Conservation (phyloP, 176 grass and related monocot species). For the Cocos nucifera region DNA sequence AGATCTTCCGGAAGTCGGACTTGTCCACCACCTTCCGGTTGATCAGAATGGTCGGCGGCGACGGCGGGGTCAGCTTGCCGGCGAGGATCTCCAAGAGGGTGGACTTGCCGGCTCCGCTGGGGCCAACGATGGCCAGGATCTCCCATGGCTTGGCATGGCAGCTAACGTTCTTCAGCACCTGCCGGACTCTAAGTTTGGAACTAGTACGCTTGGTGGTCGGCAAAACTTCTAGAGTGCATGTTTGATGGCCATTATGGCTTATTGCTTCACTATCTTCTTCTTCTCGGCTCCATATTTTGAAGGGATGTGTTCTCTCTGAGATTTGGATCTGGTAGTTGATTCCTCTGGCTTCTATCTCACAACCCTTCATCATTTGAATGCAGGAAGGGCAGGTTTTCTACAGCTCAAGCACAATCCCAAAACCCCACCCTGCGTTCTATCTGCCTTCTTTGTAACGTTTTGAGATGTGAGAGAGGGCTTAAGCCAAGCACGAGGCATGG, state of each 20-base stretch:
- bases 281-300: conserved; percentile 66
- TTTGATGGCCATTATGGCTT: not conserved
- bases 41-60: conserved; percentile 19
- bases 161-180: conserved; percentile 48
- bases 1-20: conserved; percentile 34
- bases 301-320: conserved; percentile 23
- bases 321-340: conserved; percentile 54
- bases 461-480: too few species aligned
- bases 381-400: conserved; percentile 4
- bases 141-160: conserved; percentile 42
- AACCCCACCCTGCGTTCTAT: conserved; percentile 10
- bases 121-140: conserved; percentile 64
- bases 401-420: not conserved
- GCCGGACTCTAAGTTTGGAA: conserved; percentile 8
- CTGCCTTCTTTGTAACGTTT: too few species aligned
- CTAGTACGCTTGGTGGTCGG: not conserved
- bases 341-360: conserved; percentile 51
- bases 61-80: conserved; percentile 26
- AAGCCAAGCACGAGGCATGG: too few species aligned
- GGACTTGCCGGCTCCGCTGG: conserved; percentile 63
- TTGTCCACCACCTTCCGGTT: conserved; percentile 28
- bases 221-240: not conserved
- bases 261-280: conserved; percentile 13
- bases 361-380: conserved; percentile 39
- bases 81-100: conserved; percentile 63